Conservation (phyloP, 441 rosid genomes). For the Omphalea diandra region DNA sequence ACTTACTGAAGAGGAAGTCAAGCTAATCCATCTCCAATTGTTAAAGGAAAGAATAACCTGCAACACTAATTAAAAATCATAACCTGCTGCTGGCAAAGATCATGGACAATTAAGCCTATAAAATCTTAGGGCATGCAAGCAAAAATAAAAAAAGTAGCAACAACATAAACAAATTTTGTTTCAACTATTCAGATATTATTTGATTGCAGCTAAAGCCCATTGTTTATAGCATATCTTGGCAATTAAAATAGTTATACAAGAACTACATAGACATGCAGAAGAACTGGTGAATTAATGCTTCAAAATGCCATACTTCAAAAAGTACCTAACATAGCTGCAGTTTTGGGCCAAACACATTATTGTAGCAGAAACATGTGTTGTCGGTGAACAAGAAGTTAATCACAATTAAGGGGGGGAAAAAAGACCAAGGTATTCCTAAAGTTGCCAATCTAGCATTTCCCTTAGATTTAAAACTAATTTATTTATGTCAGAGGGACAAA, state of each 20-base stretch:
- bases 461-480: not conserved
- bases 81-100: constrained; percentile 35
- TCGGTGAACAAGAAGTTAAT: not conserved
- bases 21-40: constrained; percentile 27
- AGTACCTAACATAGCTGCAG: not conserved
- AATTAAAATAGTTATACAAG: not conserved
- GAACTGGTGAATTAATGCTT: not conserved
- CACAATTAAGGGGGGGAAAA: not conserved
- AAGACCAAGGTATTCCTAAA: not conserved
- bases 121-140: not conserved
- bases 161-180: not conserved
- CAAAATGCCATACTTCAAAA: constrained; percentile 2
- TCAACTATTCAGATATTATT: not conserved
- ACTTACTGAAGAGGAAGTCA: constrained; percentile 19
- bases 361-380: not conserved
- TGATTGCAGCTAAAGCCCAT: not conserved
- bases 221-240: not conserved
- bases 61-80: constrained; percentile 19
- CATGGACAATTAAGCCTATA: not conserved
- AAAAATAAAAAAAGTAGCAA: constrained; percentile 1
- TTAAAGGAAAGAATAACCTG: constrained; percentile 16
- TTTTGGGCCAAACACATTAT: not conserved
- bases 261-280: not conserved
- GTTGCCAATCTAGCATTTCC: not conserved
- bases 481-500: not conserved